Conservation (phyloP, 176 grass and related monocot species). For the Chrysopogon serrulatus region DNA sequence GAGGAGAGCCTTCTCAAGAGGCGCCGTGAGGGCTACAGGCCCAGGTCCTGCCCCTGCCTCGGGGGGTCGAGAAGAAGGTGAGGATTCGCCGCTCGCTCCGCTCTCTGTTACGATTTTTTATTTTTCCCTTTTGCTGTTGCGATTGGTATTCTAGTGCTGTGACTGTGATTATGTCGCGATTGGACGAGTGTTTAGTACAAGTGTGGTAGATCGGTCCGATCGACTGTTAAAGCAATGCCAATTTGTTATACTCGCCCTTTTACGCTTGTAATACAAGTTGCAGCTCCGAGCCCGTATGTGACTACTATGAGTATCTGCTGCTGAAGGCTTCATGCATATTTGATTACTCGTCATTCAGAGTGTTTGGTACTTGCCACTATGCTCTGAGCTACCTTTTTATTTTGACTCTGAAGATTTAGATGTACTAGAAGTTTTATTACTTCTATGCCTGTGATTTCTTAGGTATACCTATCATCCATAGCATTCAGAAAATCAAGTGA, state of each 20-base stretch:
- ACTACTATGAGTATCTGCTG: neutral
- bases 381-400: neutral
- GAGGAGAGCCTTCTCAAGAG: slow-evolving; percentile 98
- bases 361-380: neutral
- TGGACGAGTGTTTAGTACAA: neutral
- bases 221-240: neutral
- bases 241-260: neutral
- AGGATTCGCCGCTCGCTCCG: neutral
- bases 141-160: neutral
- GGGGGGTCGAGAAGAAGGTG: slow-evolving; percentile 84
- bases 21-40: slow-evolving; percentile 77
- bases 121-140: neutral
- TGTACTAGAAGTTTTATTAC: neutral
- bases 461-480: neutral
- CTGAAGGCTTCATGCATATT: neutral
- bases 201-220: neutral
- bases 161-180: neutral
- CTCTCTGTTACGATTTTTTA: neutral
- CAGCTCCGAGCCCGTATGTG: neutral
- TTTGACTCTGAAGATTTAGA: neutral
- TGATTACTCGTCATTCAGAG: neutral
- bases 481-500: neutral
- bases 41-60: slow-evolving; percentile 41
- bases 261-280: neutral
- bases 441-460: neutral